Percentiles rank a stretch among this genome's conserved stretches.
These are phyloP conservation scores for Metschnikowia orientalis DNA, from an alignment of 805 yeast genomes.

Conservation along the genomic window DNA sequence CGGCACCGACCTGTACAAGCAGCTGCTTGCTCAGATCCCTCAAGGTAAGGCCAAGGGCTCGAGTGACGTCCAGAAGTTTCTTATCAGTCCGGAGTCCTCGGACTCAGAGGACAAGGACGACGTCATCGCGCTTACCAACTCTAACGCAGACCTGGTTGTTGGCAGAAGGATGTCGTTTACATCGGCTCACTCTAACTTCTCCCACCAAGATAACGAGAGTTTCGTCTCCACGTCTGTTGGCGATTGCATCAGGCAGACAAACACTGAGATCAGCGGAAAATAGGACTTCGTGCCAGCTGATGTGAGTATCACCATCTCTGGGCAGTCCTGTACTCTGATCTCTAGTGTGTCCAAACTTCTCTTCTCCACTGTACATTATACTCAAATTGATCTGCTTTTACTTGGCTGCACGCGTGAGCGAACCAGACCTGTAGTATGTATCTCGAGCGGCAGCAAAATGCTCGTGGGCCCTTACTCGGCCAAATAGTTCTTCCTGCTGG, in stretches of 20 bases:
- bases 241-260: slow-evolving; percentile 37
- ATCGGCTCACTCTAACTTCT: slow-evolving; percentile 11
- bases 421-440: no score
- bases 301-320: neutral
- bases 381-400: no score
- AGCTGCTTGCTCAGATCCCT: slow-evolving; percentile 16
- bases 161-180: slow-evolving; percentile 16
- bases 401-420: no score
- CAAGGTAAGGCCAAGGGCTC: neutral
- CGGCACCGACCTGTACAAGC: slow-evolving; percentile 6
- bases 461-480: slow-evolving; percentile 17
- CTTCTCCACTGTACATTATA: slow-evolving; percentile 5
- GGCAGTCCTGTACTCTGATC: no score
- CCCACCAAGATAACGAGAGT: slow-evolving; percentile 30
- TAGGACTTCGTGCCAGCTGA: slow-evolving; percentile 5
- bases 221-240: slow-evolving; percentile 36
- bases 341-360: slow-evolving; percentile 2
- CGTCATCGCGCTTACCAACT: slow-evolving; percentile 6
- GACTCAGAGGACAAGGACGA: slow-evolving; percentile 21
- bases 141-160: slow-evolving; percentile 5
- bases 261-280: slow-evolving; percentile 34
- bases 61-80: slow-evolving; percentile 13
- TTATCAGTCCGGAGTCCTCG: slow-evolving; percentile 26
- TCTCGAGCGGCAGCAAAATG: neutral
- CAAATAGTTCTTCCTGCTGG: slow-evolving; percentile 88